Evolutionary conservation across 2,329 filamentous ascomycete species (phyloP).

Genomic region (Cyclaneusma minus): DNA sequence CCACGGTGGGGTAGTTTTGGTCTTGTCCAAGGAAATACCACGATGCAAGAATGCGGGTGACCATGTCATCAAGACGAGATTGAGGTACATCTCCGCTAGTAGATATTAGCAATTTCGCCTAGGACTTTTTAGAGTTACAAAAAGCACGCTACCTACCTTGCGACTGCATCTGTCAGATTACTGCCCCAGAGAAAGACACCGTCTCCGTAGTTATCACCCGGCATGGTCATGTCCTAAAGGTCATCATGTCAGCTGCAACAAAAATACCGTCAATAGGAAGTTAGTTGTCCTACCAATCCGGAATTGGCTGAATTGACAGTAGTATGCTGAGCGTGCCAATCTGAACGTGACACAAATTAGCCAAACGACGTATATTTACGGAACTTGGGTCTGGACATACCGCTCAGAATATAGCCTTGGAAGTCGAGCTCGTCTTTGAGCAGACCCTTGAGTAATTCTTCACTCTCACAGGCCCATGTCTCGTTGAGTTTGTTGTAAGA

Average conservation of each 20-base stretch:
- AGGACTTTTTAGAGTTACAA: constrained; percentile 7
- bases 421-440: constrained; percentile 65
- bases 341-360: constrained; percentile 25
- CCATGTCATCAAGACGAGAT: constrained; percentile 52
- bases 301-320: constrained; percentile 49
- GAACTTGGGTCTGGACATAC: constrained; percentile 18
- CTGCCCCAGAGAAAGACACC: constrained; percentile 38
- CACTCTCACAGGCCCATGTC: constrained; percentile 52
- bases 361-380: constrained; percentile 15
- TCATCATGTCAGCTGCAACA: constrained; percentile 3
- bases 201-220: constrained; percentile 44
- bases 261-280: not conserved
- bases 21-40: constrained; percentile 43
- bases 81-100: constrained; percentile 40
- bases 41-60: constrained; percentile 42
- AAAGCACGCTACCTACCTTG: constrained; percentile 14
- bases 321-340: constrained; percentile 66
- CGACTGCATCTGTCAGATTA: constrained; percentile 33
- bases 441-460: constrained; percentile 40
- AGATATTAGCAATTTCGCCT: not conserved
- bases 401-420: constrained; percentile 48
- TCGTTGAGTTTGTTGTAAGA: constrained; percentile 59
- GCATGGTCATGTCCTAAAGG: constrained; percentile 58
- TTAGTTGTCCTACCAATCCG: constrained; percentile 34
- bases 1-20: constrained; percentile 33